phyloP scores from a whole-genome alignment of 257 asterid genomes.

The Solanum boliviense region DNA sequence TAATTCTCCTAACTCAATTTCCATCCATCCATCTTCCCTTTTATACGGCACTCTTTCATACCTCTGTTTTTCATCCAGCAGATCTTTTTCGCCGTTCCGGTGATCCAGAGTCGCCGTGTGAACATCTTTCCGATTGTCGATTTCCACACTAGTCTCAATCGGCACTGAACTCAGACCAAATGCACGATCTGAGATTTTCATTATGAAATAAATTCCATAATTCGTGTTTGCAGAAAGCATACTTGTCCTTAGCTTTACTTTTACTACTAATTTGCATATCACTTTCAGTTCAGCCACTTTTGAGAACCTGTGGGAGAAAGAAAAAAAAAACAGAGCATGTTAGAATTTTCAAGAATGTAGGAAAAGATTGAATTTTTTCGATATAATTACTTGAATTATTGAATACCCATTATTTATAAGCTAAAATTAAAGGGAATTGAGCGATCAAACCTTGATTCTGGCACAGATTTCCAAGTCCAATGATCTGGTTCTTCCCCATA shows the following conservation, averaged over 20 bases:
- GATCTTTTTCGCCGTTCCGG: background rate
- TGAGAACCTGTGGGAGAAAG: slow-evolving; percentile 6
- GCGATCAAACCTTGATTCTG: slow-evolving; percentile 12
- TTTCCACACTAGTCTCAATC: slow-evolving; percentile 4
- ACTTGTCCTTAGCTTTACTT: slow-evolving; percentile 6
- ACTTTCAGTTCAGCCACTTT: slow-evolving; percentile 18
- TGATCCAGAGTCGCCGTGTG: slow-evolving; percentile 2
- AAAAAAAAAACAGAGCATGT: background rate
- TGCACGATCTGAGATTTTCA: slow-evolving; percentile 7
- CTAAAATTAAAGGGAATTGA: background rate
- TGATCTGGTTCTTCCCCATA: background rate
- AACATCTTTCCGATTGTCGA: background rate
- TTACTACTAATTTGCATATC: slow-evolving; percentile 6
- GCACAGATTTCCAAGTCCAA: slow-evolving; percentile 22
- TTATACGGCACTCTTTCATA: background rate
- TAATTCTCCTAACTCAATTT: slow-evolving; percentile 24
- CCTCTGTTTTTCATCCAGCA: background rate
- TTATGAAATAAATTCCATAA: slow-evolving; percentile 18
- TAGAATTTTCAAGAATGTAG: background rate
- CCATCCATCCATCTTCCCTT: slow-evolving; percentile 26
- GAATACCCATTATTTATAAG: background rate
- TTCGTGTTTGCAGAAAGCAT: slow-evolving; percentile 14
- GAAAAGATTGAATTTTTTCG: background rate
- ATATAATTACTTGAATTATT: background rate
- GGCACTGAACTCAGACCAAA: slow-evolving; percentile 24